Base-by-base conservation (phyloP, 768 basidiomycete species). In the Tricholomella constricta region DNA sequence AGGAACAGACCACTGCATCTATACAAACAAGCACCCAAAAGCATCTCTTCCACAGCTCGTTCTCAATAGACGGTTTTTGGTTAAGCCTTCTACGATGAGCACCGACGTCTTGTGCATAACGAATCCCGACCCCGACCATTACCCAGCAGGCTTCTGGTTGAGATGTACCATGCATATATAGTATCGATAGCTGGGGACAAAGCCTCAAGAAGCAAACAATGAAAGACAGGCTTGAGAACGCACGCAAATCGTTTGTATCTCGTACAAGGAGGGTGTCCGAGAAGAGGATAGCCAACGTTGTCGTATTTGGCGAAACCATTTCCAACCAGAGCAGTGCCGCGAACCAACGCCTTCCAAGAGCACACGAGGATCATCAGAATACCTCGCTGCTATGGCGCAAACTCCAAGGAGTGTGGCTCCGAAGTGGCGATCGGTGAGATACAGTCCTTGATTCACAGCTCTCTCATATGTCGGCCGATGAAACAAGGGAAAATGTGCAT, bases 221-320 rank as follows among this genome's bases (percentile, higher is more conserved):
- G 27, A 19, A 32, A 20, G 2, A 4, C 23, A 14, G 5, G 69
- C 70, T 4, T 68, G 40, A 43, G 3, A n/a, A 63, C 80, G 52
- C 63, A 85, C 84, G 61, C 78, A 76, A 61, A 83, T 84, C 19
- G 76, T 77, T 64, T 95, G 91, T 20, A 95, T 69, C 59, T 91
- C 89, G 62, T 83, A 83, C 47, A 93, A 61, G 5, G 77, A 72
- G 2, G 86, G 80, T 11, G 78, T 76, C 0, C 80, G 74, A 17
- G 86, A 73, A 29, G 89, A 68, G 0, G 76, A 77, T 63, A 80
- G 81, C 53, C 82, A 78, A 48, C 85, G 75, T 53, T 82, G 74
- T 47, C 86, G 80, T 4, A 90, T 80, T 65, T 88, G 85, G 20
- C 69, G 62, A 54, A 83, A 81, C 62, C 78, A 88, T 58, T 77